phyloP scores from a whole-genome alignment of 495 filamentous ascomycete species.

The Acidiella bohemica region DNA sequence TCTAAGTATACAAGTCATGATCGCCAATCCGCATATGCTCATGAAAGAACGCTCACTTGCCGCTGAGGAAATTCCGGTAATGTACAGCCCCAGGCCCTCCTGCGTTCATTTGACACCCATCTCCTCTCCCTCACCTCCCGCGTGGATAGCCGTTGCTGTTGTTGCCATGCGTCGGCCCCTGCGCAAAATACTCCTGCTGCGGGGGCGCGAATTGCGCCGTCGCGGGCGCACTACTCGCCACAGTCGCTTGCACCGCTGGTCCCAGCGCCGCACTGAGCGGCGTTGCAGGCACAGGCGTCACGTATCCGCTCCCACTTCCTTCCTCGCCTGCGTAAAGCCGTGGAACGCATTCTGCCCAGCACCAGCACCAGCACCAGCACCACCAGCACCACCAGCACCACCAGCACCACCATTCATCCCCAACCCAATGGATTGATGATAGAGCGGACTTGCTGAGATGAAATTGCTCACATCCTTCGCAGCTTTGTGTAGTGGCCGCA shows the following conservation, averaged over 20 bases:
- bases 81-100: no score
- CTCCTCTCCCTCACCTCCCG: neutral
- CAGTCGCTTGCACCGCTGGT: conserved; percentile 20
- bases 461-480: conserved; percentile 61
- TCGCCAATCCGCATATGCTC: no score
- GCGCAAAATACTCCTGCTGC: conserved; percentile 1
- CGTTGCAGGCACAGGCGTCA: conserved; percentile 16
- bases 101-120: no score
- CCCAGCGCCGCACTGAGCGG: conserved; percentile 21
- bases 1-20: no score
- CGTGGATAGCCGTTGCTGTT: neutral
- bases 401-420: neutral
- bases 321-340: conserved; percentile 4
- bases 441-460: conserved; percentile 70
- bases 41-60: no score
- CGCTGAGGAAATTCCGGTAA: no score
- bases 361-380: no score
- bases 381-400: neutral
- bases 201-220: no score
- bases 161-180: neutral
- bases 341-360: no score
- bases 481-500: conserved; percentile 61
- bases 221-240: conserved; percentile 10
- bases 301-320: no score
- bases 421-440: conserved; percentile 29